Evolutionary conservation across 192 early-diverging fungal species (phyloP).

Genomic region (Chytriomyces sp.): DNA sequence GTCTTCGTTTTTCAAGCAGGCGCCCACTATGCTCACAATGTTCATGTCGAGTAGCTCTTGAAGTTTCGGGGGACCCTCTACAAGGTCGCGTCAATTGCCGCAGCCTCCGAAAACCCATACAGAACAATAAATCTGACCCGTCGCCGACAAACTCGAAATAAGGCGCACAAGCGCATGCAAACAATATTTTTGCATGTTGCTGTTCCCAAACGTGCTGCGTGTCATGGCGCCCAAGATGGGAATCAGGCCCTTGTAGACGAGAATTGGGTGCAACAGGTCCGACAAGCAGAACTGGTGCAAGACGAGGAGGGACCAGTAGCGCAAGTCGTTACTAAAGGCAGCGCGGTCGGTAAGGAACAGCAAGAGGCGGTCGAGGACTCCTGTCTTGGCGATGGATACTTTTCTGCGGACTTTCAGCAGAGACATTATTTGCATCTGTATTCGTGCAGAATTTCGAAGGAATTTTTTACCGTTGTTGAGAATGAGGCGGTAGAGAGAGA

Average conservation of each 20-base stretch:
- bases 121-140: constrained; percentile 23
- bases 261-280: constrained; percentile 57
- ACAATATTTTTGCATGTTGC: constrained; percentile 81
- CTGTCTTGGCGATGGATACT: constrained; percentile 57
- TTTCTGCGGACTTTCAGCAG: constrained; percentile 60
- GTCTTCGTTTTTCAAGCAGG: constrained; percentile 75
- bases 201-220: constrained; percentile 77
- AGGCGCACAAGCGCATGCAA: constrained; percentile 75
- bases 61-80: constrained; percentile 41
- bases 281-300: constrained; percentile 62
- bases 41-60: constrained; percentile 60
- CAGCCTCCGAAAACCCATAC: not conserved
- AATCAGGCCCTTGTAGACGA: constrained; percentile 61
- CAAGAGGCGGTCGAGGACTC: constrained; percentile 62
- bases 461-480: constrained; percentile 54
- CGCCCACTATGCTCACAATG: constrained; percentile 67
- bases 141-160: constrained; percentile 56
- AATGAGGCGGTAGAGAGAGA: constrained; percentile 71
- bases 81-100: not conserved
- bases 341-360: constrained; percentile 55
- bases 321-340: constrained; percentile 70
- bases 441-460: constrained; percentile 2
- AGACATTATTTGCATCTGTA: constrained; percentile 6
- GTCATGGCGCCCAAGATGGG: constrained; percentile 65
- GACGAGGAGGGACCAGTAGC: constrained; percentile 78